phyloP scores from a whole-genome alignment of 2,329 filamentous ascomycete genomes.

The Xylaria sp. region DNA sequence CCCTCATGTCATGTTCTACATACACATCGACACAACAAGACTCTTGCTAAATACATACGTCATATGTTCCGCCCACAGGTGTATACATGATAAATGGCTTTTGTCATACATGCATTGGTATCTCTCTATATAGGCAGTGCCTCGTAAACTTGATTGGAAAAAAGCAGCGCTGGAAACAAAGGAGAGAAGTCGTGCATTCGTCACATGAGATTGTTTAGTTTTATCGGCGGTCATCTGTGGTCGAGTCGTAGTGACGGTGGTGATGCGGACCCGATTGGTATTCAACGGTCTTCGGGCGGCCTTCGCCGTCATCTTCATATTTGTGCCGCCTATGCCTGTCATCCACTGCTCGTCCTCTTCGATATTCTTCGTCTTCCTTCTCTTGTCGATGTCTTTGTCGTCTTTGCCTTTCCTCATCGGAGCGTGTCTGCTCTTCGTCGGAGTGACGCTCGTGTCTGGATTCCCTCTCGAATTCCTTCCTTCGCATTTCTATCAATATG shows the following conservation, averaged over 20 bases:
- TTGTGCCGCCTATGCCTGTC: constrained; percentile 46
- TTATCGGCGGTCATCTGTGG: constrained; percentile 30
- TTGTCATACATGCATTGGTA: constrained; percentile 41
- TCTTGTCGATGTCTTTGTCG: constrained; percentile 48
- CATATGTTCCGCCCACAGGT: constrained; percentile 20
- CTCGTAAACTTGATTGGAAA: neutral
- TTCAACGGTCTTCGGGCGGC: constrained; percentile 45
- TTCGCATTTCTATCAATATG: constrained; percentile 53
- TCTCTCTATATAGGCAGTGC: constrained; percentile 39
- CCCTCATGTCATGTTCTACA: constrained; percentile 26
- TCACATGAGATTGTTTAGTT: constrained; percentile 6
- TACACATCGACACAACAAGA: constrained; percentile 25
- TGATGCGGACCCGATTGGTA: constrained; percentile 40
- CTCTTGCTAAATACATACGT: constrained; percentile 9
- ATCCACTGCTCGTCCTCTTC: constrained; percentile 41
- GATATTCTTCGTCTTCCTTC: constrained; percentile 49
- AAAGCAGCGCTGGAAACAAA: constrained; percentile 25
- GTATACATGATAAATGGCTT: constrained; percentile 35
- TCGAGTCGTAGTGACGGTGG: constrained; percentile 44
- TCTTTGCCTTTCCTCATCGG: constrained; percentile 49
- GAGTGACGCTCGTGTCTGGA: constrained; percentile 39
- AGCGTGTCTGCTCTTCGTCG: constrained; percentile 46
- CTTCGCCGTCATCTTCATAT: constrained; percentile 44
- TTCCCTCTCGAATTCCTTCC: constrained; percentile 56
- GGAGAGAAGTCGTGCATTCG: constrained; percentile 27